Percentiles rank a stretch among this genome's conserved stretches.
phyloP scores from a whole-genome alignment of 1,284 basidiomycete species.

The Tylopilus microsporus region DNA sequence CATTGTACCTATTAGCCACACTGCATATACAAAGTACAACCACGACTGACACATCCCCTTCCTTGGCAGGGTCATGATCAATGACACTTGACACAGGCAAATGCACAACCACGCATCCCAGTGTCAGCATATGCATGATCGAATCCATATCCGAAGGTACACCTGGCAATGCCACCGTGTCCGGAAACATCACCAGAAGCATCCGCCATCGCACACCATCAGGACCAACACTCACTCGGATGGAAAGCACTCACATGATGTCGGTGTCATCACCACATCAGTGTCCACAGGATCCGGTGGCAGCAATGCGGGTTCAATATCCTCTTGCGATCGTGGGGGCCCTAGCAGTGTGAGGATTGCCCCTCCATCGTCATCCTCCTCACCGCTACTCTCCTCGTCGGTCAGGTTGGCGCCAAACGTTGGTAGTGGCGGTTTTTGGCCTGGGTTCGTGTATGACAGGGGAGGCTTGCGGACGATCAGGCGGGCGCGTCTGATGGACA shows the following conservation, averaged over 20 bases:
- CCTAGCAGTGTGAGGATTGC: constrained; percentile 31
- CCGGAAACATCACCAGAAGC: too few relatives aligned
- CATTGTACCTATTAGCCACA: too few relatives aligned
- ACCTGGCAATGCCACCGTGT: too few relatives aligned
- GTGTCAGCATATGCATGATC: too few relatives aligned
- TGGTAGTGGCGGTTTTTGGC: constrained; percentile 23
- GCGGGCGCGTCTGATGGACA: constrained; percentile 54
- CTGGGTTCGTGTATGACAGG: constrained; percentile 53
- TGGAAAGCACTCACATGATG: too few relatives aligned
- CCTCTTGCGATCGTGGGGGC: constrained; percentile 6
- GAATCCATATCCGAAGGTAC: too few relatives aligned
- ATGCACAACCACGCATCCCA: too few relatives aligned
- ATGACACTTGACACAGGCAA: constrained; percentile 23
- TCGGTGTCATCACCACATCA: constrained; percentile 4
- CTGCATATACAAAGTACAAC: background rate
- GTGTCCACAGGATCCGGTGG: background rate
- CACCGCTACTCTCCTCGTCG: constrained; percentile 20
- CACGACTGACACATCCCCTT: constrained; percentile 1
- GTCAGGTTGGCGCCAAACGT: constrained; percentile 52
- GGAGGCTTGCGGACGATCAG: constrained; percentile 65
- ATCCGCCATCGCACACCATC: too few relatives aligned
- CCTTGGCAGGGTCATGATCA: constrained; percentile 25
- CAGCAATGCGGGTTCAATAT: background rate
- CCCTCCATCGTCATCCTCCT: constrained; percentile 26
- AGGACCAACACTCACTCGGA: too few relatives aligned